A percentile compares a stretch with the other conserved stretches of the same genome.
Evolutionary conservation across 768 basidiomycete species (phyloP).

Genomic region (Leccinum ochraceum): DNA sequence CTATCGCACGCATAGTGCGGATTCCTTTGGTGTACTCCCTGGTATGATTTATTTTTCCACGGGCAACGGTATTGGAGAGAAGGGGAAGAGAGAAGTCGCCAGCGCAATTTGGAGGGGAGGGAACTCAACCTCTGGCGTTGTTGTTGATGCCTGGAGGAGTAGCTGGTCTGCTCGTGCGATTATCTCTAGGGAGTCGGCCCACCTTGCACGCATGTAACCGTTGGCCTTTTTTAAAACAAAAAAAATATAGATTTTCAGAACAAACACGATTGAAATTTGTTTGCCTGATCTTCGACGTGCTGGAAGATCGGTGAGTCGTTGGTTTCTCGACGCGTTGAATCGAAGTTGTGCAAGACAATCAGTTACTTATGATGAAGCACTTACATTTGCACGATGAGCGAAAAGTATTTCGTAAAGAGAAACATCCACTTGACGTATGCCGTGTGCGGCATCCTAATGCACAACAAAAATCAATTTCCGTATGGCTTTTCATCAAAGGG

Average conservation of each 20-base stretch:
- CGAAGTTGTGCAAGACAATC: background rate
- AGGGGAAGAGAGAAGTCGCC: background rate
- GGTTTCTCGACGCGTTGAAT: background rate
- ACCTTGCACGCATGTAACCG: background rate
- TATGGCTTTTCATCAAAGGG: background rate
- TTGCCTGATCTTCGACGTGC: background rate
- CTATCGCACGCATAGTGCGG: constrained; percentile 32
- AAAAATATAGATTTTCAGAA: background rate
- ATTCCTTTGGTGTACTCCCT: constrained; percentile 19
- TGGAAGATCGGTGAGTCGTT: background rate
- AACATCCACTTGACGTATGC: constrained; percentile 29
- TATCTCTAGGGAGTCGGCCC: background rate
- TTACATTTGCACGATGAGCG: constrained; percentile 20
- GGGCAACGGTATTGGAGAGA: constrained; percentile 19
- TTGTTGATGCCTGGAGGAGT: background rate
- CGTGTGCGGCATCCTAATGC: constrained; percentile 15
- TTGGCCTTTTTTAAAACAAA: background rate
- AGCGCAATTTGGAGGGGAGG: background rate
- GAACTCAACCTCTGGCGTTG: background rate
- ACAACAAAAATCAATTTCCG: background rate
- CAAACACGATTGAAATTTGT: background rate
- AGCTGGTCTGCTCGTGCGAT: background rate
- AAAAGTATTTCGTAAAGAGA: constrained; percentile 25
- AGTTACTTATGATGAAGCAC: background rate
- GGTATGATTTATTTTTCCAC: constrained; percentile 12